Evolutionary conservation across 2,329 filamentous ascomycete genomes (phyloP), one percentile per base, ranked within the genome.

Genomic region (Onygena corvina): DNA sequence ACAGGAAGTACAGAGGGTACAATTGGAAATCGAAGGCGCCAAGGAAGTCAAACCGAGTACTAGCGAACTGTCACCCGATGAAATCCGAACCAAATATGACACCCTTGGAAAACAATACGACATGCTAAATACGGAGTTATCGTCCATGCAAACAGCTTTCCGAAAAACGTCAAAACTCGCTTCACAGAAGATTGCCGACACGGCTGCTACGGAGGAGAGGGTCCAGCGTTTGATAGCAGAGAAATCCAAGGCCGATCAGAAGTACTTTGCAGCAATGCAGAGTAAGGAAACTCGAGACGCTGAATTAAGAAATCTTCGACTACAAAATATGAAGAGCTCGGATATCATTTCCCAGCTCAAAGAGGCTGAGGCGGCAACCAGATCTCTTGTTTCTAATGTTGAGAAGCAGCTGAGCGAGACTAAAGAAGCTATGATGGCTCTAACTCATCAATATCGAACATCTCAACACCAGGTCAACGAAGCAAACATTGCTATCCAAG

Each of bases 241-340:
- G 67, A 98, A 98, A 71, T 81, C 83, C 56, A 96, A 95, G 67
- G 90, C 90, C 1, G 92, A 98, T 61, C 90, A 96, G 62, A 96
- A 96, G 67, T 98, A 94, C 64, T 96, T 96, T 65, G 86, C 86
- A 1, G 87, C 89, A 6, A 88, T 94, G 74, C 95, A 94, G 64
- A 84, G 89, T 57, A 93, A 90, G 61, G 90, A 96, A 60, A 82
- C 84, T 38, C 77, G 87, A 46, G 83, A 88, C 51, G 75, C 78
- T 51, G 90, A 96, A 67, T 82, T 93, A 42, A 77, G 85, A 57
- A 77, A 82, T 2, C 71, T 95, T 51, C 81, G 87, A 53, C 75
- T 80, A 53, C 89, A 96, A 64, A 93, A 90, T 61, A 76, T 79
- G 44, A 94, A 94, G 68, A 93, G 86, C 50, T 88, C 87, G 0